Evolutionary conservation across 768 basidiomycete genomes (phyloP).

Genomic region (Suillus luteus): DNA sequence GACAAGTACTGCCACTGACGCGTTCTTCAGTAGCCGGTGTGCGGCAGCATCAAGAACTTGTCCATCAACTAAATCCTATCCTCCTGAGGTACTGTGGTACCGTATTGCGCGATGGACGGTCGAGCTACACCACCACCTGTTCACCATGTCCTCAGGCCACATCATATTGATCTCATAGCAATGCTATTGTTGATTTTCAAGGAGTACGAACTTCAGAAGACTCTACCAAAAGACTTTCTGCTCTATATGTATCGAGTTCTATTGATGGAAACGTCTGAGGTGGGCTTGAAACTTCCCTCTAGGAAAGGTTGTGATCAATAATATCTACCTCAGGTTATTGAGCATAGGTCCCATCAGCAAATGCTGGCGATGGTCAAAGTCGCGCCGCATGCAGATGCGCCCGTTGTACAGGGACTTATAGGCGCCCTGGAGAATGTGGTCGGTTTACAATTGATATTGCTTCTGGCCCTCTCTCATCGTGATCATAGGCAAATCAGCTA

Average conservation of each 20-base stretch:
- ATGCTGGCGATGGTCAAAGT: constrained; percentile 46
- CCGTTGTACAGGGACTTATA: constrained; percentile 47
- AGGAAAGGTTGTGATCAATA: constrained; percentile 1
- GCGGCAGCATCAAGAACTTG: background rate
- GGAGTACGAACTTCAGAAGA: constrained; percentile 49
- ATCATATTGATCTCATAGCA: constrained; percentile 71
- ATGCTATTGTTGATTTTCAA: constrained; percentile 65
- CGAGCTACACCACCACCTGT: constrained; percentile 53
- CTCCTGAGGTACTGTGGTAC: background rate
- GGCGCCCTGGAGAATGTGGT: constrained; percentile 46
- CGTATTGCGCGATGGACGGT: constrained; percentile 27
- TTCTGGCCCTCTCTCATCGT: background rate
- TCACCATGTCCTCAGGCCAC: constrained; percentile 71
- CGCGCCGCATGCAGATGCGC: constrained; percentile 46
- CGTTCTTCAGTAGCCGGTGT: background rate
- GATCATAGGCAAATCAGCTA: constrained; percentile 49
- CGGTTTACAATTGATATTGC: constrained; percentile 7
- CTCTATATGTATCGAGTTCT: constrained; percentile 68
- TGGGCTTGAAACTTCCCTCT: constrained; percentile 18
- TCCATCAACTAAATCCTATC: background rate
- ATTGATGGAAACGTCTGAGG: constrained; percentile 74
- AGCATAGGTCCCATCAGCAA: constrained; percentile 57
- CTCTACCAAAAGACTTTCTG: constrained; percentile 57
- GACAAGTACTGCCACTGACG: constrained; percentile 8
- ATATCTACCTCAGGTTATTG: constrained; percentile 50